Evolutionary conservation across 345 rosid genomes (phyloP), one percentile per base, ranked within the genome.

Genomic region (Bruguiera parviflora): DNA sequence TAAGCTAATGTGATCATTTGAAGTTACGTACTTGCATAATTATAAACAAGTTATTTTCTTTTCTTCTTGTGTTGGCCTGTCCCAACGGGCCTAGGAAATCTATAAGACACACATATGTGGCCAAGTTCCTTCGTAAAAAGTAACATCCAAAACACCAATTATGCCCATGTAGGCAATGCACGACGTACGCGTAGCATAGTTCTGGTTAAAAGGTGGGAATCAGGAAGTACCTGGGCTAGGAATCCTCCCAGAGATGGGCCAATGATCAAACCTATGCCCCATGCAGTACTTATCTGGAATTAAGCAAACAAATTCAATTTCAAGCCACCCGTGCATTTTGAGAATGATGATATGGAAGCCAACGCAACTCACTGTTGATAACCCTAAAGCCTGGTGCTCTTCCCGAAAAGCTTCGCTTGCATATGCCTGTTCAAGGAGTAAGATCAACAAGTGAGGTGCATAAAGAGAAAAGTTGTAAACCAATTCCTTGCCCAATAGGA

Each of bases 191-290:
- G 49, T 15, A 15, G 49, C 18, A 43, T 43, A 43, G 13, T 11
- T 43, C 49, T 43, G 49, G 49, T 15, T 13, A 15, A 43, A 43
- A 43, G 49, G 16, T 11, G 31, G 59, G 19, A 56, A 24, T 15
- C 59, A 56, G 28, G 13, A 71, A 70, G 61, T 74, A 95, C 99
- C 99, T 95, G 96, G 5, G 99, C 94, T 66, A 92, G 82, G 73
- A 78, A 95, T 53, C 98, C 99, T 68, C 99, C 99, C 4, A 95
- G 55, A 63, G 99, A 96, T 52, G 99, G 99, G 65, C 99, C 99
- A 77, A 95, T 82, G 76, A 95, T 84, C 84, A 95, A 81, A 76
- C 99, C 99, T 51, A 88, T 87, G 4, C 96, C 98, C 99, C 99
- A 95, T 25, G 99, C 80, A 67, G 99, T 92, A 70, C 98, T 90